A percentile compares a stretch with the other conserved stretches of the same genome.
Evolutionary conservation across 2,329 filamentous ascomycete species (phyloP).

Genomic region (Fusarium tanahbumbuense): DNA sequence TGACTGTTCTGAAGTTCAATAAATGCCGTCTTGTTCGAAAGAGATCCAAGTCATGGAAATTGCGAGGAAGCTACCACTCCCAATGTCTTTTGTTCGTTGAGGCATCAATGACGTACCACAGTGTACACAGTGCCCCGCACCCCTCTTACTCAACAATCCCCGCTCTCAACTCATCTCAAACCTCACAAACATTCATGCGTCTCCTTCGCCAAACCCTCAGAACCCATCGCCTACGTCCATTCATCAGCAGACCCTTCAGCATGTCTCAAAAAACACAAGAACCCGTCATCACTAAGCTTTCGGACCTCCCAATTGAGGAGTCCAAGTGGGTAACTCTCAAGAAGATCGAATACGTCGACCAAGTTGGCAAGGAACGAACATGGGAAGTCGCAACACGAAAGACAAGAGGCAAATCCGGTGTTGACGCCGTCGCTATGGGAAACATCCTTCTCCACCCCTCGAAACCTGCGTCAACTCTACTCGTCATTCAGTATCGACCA

Average conservation of each 20-base stretch:
- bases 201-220: not conserved
- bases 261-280: conserved; percentile 41
- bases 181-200: conserved; percentile 1
- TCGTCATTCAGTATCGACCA: conserved; percentile 45
- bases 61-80: not conserved
- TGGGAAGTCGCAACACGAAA: conserved; percentile 46
- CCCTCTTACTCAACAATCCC: not conserved
- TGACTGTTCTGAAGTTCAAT: not conserved
- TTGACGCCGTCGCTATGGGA: conserved; percentile 46
- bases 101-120: not conserved
- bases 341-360: conserved; percentile 46
- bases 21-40: not conserved
- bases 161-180: conserved; percentile 2
- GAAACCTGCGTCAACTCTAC: conserved; percentile 42
- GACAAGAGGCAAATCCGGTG: conserved; percentile 41
- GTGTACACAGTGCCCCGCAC: not conserved
- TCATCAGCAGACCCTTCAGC: not conserved
- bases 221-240: not conserved
- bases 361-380: conserved; percentile 42
- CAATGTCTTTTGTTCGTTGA: not conserved
- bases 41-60: no score
- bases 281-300: conserved; percentile 41
- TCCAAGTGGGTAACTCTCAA: conserved; percentile 44
- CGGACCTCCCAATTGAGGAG: conserved; percentile 39
- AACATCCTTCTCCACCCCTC: conserved; percentile 44